Conservation (phyloP, 1,284 basidiomycete species). For the Xerocomus amazonicus region DNA sequence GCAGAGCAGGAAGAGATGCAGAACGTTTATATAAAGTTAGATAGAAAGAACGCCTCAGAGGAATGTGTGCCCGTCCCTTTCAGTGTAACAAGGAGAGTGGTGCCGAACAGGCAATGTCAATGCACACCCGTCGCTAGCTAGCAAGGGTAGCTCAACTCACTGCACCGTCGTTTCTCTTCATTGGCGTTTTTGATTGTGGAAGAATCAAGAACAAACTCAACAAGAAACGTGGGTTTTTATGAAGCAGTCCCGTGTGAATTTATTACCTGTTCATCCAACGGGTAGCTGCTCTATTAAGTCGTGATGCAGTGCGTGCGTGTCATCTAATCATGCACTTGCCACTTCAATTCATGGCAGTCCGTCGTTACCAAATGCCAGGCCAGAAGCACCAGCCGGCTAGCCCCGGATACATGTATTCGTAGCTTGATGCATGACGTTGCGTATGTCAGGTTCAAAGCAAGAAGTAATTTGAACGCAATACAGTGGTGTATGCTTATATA, state of each 20-base stretch:
- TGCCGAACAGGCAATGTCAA: slow-evolving; percentile 50
- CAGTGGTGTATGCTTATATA: slow-evolving; percentile 22
- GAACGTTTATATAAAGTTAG: background rate
- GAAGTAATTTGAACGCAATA: no score
- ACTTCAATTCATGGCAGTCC: background rate
- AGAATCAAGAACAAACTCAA: slow-evolving; percentile 37
- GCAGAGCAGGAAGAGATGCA: no score
- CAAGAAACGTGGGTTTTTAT: slow-evolving; percentile 6
- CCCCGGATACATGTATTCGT: no score
- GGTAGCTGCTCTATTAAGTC: no score
- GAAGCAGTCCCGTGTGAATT: slow-evolving; percentile 15
- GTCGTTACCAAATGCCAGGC: no score
- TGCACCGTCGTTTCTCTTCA: slow-evolving; percentile 47
- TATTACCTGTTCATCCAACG: slow-evolving; percentile 17
- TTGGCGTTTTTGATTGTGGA: slow-evolving; percentile 50
- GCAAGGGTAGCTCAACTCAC: slow-evolving; percentile 39
- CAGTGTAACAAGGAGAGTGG: slow-evolving; percentile 46
- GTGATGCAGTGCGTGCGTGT: no score
- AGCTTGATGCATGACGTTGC: no score
- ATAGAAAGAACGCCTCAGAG: slow-evolving; percentile 41
- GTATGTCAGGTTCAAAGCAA: no score
- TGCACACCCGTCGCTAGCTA: slow-evolving; percentile 28
- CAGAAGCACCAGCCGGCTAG: no score
- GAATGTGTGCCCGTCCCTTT: slow-evolving; percentile 44
- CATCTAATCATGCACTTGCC: no score